Evolutionary conservation across 2,329 filamentous ascomycete genomes (phyloP), one percentile per base, ranked within the genome.

Genomic region (Penicillium sumatraense): DNA sequence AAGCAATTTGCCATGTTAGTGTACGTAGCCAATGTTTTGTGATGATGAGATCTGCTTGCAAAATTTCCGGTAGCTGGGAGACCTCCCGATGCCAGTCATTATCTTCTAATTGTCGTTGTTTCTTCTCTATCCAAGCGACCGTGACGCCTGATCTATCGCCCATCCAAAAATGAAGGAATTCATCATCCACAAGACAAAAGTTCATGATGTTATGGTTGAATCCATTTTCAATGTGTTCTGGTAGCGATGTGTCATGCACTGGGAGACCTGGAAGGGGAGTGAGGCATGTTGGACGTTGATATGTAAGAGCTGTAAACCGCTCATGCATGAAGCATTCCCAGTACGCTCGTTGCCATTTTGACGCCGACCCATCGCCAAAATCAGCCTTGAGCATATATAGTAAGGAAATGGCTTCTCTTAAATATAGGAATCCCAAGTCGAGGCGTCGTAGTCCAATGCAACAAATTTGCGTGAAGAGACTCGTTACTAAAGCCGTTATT

Each of bases 301-400:
- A 77, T 3, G 80, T 71, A 23, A 84, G 78, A 29, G 79, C 79
- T n/a, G 82, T 63, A 62, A 84, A 85, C 14, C 83, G 78, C 63
- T 85, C 83, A 56, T 84, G 81, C 27, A 85, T 81, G 60, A 80
- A 84, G 11, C 77, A 77, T 58, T 83, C 77, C 81, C 82, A 85
- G 64, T 84, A 84, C 1, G 83, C 66, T 3, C 82, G 73, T 57
- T 83, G 80, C 46, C 78, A 66, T 46, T 73, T 69, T 21, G 76
- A 80, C 56, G 1, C 57, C 60, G 5, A 58, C 58, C 54, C 58
- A 4, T 74, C 68, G n/a, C 71, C 66, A 36, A 76, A 74, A 53
- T 79, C 75, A 16, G 80, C 72, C 10, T 77, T 73, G 8, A 79
- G 63, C 65, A 78, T 68, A 64, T 83, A 70, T 46, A 79, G 66